phyloP scores from a whole-genome alignment of 768 basidiomycete genomes.

The Gelatoporia subvermispora region DNA sequence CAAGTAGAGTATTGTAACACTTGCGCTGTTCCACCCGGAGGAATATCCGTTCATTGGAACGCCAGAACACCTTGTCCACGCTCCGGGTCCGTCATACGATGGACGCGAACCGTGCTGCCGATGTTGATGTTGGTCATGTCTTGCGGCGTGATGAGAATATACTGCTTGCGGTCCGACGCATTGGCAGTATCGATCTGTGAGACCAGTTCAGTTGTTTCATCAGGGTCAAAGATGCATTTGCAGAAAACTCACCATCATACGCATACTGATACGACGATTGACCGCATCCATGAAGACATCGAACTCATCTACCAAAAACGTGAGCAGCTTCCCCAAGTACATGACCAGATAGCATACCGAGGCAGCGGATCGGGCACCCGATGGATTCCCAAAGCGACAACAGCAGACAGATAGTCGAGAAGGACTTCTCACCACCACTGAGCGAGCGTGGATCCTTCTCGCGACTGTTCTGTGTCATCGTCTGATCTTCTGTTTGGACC shows the following conservation, averaged over 20 bases:
- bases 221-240: neutral
- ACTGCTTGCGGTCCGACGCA: conserved; percentile 83
- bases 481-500: conserved; percentile 83
- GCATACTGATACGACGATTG: conserved; percentile 89
- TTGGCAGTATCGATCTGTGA: conserved; percentile 84
- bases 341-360: conserved; percentile 45
- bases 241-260: conserved; percentile 71
- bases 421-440: conserved; percentile 95
- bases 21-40: too few relatives aligned
- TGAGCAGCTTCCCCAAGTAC: neutral
- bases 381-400: conserved; percentile 96
- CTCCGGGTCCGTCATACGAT: conserved; percentile 76
- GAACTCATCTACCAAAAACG: conserved; percentile 71
- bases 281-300: conserved; percentile 98
- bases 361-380: conserved; percentile 88
- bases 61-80: conserved; percentile 52
- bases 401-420: conserved; percentile 90
- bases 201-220: neutral
- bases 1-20: too few relatives aligned
- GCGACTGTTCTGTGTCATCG: conserved; percentile 47
- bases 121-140: conserved; percentile 74
- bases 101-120: conserved; percentile 67
- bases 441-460: conserved; percentile 85
- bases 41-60: conserved; percentile 11
- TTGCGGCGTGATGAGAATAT: conserved; percentile 94